Percentiles rank a stretch among this genome's conserved stretches.
These are phyloP conservation scores for Eucalyptus victrix DNA, from an alignment of 345 rosid genomes.

Conservation along the genomic window DNA sequence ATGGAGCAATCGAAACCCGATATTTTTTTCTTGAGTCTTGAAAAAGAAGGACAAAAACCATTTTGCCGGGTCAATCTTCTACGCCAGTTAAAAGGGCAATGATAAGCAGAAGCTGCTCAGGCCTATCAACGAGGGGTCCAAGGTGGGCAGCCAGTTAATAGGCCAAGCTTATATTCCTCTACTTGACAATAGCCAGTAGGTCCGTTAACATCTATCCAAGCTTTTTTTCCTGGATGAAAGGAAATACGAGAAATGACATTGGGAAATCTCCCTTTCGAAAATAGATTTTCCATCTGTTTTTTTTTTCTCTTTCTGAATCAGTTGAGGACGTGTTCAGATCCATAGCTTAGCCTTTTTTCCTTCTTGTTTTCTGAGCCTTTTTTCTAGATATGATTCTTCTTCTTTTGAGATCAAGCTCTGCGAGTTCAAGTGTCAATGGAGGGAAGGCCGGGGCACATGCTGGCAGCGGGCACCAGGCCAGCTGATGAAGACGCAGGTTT, in stretches of 20 bases:
- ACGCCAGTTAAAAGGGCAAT: not conserved
- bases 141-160: not conserved
- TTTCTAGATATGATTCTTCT: not conserved
- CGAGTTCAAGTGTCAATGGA: not conserved
- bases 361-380: not conserved
- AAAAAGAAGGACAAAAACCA: not conserved
- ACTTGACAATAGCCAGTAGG: no score
- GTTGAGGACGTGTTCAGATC: no score
- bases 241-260: no score
- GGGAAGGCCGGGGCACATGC: not conserved
- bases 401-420: not conserved
- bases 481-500: not conserved
- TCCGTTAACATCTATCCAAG: rapidly evolving
- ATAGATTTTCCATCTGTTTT: no score
- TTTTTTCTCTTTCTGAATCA: no score
- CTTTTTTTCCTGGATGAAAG: no score
- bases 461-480: not conserved
- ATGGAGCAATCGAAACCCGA: not conserved
- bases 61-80: not conserved
- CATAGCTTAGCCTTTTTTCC: not conserved
- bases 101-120: not conserved
- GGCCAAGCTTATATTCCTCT: not conserved
- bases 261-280: no score
- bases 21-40: not conserved
- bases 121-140: no score